Base-by-base conservation (phyloP, 805 yeast genomes). In the Torulaspora maleeae region DNA sequence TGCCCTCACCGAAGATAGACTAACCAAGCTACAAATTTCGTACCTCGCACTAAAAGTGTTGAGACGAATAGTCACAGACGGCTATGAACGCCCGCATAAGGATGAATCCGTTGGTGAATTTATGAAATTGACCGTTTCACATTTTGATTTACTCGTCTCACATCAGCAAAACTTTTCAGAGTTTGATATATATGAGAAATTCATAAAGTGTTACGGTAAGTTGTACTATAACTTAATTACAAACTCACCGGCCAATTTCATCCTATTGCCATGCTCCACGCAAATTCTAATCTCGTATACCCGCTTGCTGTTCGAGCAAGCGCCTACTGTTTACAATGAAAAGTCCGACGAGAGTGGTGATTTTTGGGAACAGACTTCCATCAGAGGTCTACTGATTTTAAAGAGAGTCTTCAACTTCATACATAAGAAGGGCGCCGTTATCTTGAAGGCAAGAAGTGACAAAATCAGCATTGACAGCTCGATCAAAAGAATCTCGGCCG, bases 1-100 rank as follows among this genome's bases (percentile, higher is more conserved):
- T 36, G 79, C 58, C 3, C 27, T 30, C 13, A 51, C 52, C 48
- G 78, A 50, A 4, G 60, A 61, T 11, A 50, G 54, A 55, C 62
- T 80, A 25, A 73, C 78, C 2, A 63, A 75, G 16, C 76, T 86
- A 78, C 86, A 85, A 60, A 76, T 87, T 16, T 86, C 93, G 13
- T 89, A 90, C 61, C 60, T 86, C 38, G 75, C 88, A 27, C 72
- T 90, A 49, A 91, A 93, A 63, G 80, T 79, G 24, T 64, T 86
- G 25, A 72, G 95, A 53, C 72, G 95, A 49, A 73, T 85, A 15
- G 72, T 88, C 2, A 81, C 82, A 2, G 91, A 83, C 57, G 95
- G 95, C 0, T 82, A 76, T 53, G 87, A 83, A 37, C 74, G 77
- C 49, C 84, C 87, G 1, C 81, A 86, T 49, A 75, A 81, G 37